Evolutionary conservation across 1,139 yeast species (phyloP), one percentile per base, ranked within the genome.

Genomic region (Insectozyma bohioensis): DNA sequence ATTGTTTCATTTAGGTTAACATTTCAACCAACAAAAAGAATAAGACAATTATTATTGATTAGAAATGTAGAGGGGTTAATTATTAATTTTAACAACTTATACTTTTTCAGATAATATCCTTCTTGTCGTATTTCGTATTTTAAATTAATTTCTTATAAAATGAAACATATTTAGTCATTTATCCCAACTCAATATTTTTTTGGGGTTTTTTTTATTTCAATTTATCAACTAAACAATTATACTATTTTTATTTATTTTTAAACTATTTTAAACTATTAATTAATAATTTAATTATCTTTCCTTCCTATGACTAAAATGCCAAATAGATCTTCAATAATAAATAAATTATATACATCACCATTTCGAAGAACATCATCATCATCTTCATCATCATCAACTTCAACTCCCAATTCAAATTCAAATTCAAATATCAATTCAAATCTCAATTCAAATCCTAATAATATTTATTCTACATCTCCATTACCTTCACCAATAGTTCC

Each of bases 321-420:
- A 12, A 17, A 25, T 14, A 19, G 24, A 20, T 20, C 30, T 10
- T 29, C 33, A 15, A 21, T 29, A 7, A 16, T 29, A 5, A 29
- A 16, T 13, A 33, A 29, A 20, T 11, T 33, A 5, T 22, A 29
- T 15, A 26, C 24, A 9, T 20, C 33, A 12, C 36, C 32, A 10
- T 28, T 33, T 15, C 28, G 21, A 16, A 25, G 25, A 20, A 15
- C 24, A 6, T n/a, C 20, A 19, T 8, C 20, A 6, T 6, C 10
- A 9, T 8, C 6, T 19, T 19, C 20, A 6, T 19, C 20, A 19
- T 19, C 20, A 13, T 10, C 24, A 27, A 23, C 19, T 15, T 13
- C 34, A 31, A 26, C 28, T 12, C 31, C 31, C 23, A 20, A 20
- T n/a, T 24, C 27, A 15, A 12, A 24, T 13, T 18, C 12, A 6